These are phyloP conservation scores for Piper longum DNA, from an alignment of 164 flowering plant species.

Conservation along the genomic window DNA sequence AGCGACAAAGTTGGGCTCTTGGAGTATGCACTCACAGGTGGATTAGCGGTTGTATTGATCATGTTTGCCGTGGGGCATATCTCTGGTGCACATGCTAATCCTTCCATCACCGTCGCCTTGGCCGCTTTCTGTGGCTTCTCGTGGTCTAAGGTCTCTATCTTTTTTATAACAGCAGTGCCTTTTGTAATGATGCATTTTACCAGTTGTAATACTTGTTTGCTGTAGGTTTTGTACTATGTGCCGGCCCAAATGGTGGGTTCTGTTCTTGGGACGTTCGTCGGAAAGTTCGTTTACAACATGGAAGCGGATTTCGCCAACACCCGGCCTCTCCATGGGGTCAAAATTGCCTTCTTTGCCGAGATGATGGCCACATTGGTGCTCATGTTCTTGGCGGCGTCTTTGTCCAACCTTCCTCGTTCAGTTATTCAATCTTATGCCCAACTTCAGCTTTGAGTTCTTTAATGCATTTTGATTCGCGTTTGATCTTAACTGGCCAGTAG, in stretches of 20 bases:
- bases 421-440: slow-evolving; percentile 7
- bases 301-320: slow-evolving; percentile 39
- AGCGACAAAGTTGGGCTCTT: slow-evolving; percentile 37
- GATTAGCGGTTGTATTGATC: slow-evolving; percentile 34
- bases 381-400: slow-evolving; percentile 44
- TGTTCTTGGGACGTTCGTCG: slow-evolving; percentile 37
- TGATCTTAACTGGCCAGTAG: background rate
- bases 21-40: slow-evolving; percentile 64
- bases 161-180: background rate
- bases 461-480: background rate
- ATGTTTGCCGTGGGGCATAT: slow-evolving; percentile 52
- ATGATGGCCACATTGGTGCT: slow-evolving; percentile 51
- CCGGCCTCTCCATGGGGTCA: slow-evolving; percentile 31
- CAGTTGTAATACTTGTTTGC: background rate
- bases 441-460: background rate
- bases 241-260: slow-evolving; percentile 56
- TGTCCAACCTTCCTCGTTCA: slow-evolving; percentile 21
- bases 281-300: slow-evolving; percentile 34
- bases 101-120: slow-evolving; percentile 58
- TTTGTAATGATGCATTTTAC: background rate
- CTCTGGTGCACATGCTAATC: slow-evolving; percentile 81
- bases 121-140: slow-evolving; percentile 54
- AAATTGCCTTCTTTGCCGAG: slow-evolving; percentile 64
- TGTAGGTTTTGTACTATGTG: slow-evolving; percentile 59
- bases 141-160: slow-evolving; percentile 44